Conservation (phyloP, 371 early-diverging fungal species). For the Basidiobolus meristosporus region DNA sequence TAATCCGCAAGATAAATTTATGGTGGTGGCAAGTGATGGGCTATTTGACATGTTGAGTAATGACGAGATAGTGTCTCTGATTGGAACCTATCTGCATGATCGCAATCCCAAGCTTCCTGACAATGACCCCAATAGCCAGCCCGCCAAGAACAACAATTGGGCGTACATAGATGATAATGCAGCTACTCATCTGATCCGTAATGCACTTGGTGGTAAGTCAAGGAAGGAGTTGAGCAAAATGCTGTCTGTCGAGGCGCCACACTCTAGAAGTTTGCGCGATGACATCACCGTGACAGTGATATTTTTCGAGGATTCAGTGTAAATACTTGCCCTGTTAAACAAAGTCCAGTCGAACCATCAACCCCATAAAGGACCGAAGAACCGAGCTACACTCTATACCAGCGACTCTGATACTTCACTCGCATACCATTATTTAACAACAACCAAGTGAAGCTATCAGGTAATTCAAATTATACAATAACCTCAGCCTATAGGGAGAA, state of each 20-base stretch:
- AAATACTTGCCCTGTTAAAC: too few species aligned
- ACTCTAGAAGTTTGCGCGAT: slow-evolving; percentile 59
- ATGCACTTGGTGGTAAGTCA: slow-evolving; percentile 43
- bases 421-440: too few species aligned
- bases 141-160: slow-evolving; percentile 7
- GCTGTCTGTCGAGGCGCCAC: slow-evolving; percentile 10
- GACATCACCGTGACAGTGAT: slow-evolving; percentile 87
- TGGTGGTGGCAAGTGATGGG: slow-evolving; percentile 88
- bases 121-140: slow-evolving; percentile 1
- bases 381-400: too few species aligned
- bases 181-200: slow-evolving; percentile 70
- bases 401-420: too few species aligned
- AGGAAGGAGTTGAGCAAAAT: slow-evolving; percentile 5
- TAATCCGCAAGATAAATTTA: slow-evolving; percentile 43
- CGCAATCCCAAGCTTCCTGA: not conserved
- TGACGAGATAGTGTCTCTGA: slow-evolving; percentile 41
- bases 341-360: too few species aligned
- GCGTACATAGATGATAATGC: slow-evolving; percentile 42
- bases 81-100: slow-evolving; percentile 24
- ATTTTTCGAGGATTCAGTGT: slow-evolving; percentile 34
- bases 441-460: too few species aligned
- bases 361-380: too few species aligned
- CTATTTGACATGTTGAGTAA: slow-evolving; percentile 72
- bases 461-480: too few species aligned
- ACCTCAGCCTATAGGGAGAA: too few species aligned